Percentiles rank a stretch among this genome's conserved stretches.
Evolutionary conservation across 2,329 filamentous ascomycete genomes (phyloP).

Genomic region (Rhynchosporium secalis): DNA sequence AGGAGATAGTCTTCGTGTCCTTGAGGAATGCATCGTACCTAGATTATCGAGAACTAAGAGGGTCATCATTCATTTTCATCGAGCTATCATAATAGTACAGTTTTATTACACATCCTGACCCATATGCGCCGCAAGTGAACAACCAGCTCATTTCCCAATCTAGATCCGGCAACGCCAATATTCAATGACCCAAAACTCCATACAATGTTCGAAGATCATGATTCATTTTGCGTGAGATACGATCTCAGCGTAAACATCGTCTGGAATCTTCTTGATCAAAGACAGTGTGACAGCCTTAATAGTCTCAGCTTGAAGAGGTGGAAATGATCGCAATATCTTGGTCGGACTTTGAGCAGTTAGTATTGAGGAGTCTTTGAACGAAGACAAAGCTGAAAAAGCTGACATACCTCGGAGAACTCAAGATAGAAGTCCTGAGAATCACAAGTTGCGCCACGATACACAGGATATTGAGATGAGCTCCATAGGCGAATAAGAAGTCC

Average conservation of each 20-base stretch:
- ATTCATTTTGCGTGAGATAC: conserved; percentile 78
- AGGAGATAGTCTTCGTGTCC: neutral
- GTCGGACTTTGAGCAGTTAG: conserved; percentile 65
- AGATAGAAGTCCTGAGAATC: conserved; percentile 78
- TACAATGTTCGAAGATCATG: conserved; percentile 7
- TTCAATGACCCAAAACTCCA: conserved; percentile 7
- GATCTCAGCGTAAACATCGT: conserved; percentile 87
- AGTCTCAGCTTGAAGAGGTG: conserved; percentile 76
- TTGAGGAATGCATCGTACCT: neutral
- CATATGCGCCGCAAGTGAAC: neutral
- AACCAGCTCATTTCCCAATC: neutral
- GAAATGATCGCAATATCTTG: conserved; percentile 85
- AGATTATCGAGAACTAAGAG: neutral
- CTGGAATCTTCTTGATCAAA: conserved; percentile 86
- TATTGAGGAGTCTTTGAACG: neutral
- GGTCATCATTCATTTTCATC: conserved; percentile 9
- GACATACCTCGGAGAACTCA: conserved; percentile 78
- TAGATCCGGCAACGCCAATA: conserved; percentile 5
- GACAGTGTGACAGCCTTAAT: conserved; percentile 84
- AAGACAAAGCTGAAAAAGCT: neutral
- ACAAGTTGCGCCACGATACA: conserved; percentile 96
- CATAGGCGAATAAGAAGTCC: conserved; percentile 97
- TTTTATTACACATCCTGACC: conserved; percentile 10
- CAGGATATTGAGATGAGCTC: conserved; percentile 89
- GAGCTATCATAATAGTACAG: conserved; percentile 4